These are phyloP conservation scores for Ceratorhiza oryzae-sativae DNA, from an alignment of 1,284 basidiomycete species.

Conservation along the genomic window DNA sequence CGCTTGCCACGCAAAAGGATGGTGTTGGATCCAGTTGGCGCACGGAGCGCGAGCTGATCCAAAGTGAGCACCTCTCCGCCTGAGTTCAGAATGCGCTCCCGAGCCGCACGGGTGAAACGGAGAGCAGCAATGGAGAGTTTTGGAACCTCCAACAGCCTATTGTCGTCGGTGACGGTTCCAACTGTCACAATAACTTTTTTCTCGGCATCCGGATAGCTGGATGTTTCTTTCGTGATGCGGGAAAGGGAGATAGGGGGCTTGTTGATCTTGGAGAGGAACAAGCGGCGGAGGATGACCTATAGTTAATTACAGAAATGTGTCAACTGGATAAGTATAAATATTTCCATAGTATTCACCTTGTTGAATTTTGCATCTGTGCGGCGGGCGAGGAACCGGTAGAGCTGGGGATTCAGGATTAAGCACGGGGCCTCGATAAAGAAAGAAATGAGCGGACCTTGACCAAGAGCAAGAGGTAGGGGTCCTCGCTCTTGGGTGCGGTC, in stretches of 20 bases:
- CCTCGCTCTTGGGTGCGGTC: constrained; percentile 97
- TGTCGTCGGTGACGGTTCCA: constrained; percentile 95
- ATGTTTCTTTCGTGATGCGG: constrained; percentile 83
- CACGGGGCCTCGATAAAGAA: neutral
- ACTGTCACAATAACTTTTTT: constrained; percentile 91
- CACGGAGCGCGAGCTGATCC: constrained; percentile 94
- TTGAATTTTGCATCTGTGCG: constrained; percentile 97
- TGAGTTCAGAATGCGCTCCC: constrained; percentile 93
- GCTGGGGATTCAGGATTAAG: constrained; percentile 56
- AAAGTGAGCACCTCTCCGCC: constrained; percentile 96
- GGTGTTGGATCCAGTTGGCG: constrained; percentile 96
- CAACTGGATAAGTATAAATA: constrained; percentile 39
- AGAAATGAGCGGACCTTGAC: constrained; percentile 80
- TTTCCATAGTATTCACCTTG: constrained; percentile 65
- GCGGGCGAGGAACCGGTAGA: constrained; percentile 99
- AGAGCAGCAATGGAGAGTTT: constrained; percentile 95
- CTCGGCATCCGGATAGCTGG: constrained; percentile 69
- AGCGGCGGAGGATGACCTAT: constrained; percentile 90
- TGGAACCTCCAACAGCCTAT: constrained; percentile 86
- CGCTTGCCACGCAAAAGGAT: constrained; percentile 91
- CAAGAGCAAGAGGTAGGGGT: constrained; percentile 97
- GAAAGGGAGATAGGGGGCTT: constrained; percentile 96
- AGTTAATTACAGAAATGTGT: constrained; percentile 25
- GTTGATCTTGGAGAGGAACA: constrained; percentile 98
- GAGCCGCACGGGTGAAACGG: constrained; percentile 91